Conservation (phyloP, 352 stramenopile genomes). For the Phytophthora sp. region DNA sequence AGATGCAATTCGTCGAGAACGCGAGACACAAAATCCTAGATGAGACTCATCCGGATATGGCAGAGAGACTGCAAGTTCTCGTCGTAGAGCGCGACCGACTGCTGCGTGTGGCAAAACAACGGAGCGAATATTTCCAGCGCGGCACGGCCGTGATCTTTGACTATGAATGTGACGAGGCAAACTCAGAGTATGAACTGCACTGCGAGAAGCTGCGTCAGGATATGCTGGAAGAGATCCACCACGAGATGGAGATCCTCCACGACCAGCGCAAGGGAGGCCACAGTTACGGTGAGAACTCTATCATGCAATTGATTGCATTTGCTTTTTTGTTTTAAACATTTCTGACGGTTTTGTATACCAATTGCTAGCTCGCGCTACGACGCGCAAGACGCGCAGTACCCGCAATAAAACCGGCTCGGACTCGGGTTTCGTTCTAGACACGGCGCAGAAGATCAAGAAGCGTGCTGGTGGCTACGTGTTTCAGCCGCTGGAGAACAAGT, state of each 20-base stretch:
- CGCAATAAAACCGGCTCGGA: conserved; percentile 60
- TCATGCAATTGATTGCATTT: not conserved
- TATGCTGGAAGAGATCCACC: conserved; percentile 87
- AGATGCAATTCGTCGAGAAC: conserved; percentile 78
- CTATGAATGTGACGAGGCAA: conserved; percentile 84
- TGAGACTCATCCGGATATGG: conserved; percentile 76
- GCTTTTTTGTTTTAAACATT: not conserved
- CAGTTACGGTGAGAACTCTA: conserved; percentile 44
- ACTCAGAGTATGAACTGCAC: conserved; percentile 73
- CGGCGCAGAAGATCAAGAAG: conserved; percentile 77
- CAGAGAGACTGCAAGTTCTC: conserved; percentile 48
- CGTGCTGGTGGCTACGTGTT: conserved; percentile 67
- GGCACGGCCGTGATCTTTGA: conserved; percentile 74
- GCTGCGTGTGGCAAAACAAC: conserved; percentile 47
- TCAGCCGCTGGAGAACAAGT: conserved; percentile 70
- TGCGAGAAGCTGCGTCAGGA: conserved; percentile 84
- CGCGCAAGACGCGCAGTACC: conserved; percentile 77
- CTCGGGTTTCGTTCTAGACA: conserved; percentile 46
- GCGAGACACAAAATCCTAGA: conserved; percentile 63
- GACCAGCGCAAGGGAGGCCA: conserved; percentile 73
- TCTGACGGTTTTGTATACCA: conserved; percentile 16
- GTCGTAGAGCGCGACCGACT: conserved; percentile 54
- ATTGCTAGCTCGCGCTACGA: conserved; percentile 63
- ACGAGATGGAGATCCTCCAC: conserved; percentile 85
- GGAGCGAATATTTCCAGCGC: conserved; percentile 62